Evolutionary conservation across 805 yeast genomes (phyloP), one percentile per base, ranked within the genome.

Genomic region (Wickerhamomyces hampshirensis): DNA sequence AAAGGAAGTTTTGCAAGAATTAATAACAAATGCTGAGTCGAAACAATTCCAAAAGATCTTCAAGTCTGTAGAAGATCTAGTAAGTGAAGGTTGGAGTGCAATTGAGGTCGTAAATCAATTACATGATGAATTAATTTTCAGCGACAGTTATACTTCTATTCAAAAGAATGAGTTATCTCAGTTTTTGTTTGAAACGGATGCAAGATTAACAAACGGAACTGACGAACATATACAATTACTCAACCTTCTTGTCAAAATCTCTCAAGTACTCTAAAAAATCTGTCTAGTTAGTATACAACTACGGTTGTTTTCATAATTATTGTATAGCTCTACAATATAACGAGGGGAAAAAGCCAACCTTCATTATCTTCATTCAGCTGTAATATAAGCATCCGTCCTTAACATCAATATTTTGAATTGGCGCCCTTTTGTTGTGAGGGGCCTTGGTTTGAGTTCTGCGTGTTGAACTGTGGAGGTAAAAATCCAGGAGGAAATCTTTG

Each of bases 141-240:
- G 75, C 47, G 84, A 77, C 40, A 45, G 60, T 3, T 56, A 73
- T 21, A 51, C 65, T 5, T 65, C 80, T 1, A 46, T 51, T 1
- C 76, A 77, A 42, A 93, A 91, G 55, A 84, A 78, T 53, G 51
- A 60, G 30, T 72, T 87, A 9, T 73, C 96, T 0, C 60, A 68
- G 52, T 60, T 77, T 5, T 59, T 93, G 18, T 86, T 88, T 49
- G 82, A 78, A 29, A 71, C 86, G 0, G 98, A 91, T 57, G 72
- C 75, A 33, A 72, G 79, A 35, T 65, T 91, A 37, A 72, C 79
- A 36, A 86, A 79, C 53, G 98, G 98, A 12, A 76, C 95, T 4
- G 94, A 88, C 51, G 98, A 91, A 56, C 86, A 84, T 40, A 63
- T 91, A 19, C 95, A 85, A 50, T 52, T 93, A 16, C 68, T 91